These are phyloP conservation scores for Angophora floribunda DNA, from an alignment of 345 rosid genomes.

Conservation along the genomic window DNA sequence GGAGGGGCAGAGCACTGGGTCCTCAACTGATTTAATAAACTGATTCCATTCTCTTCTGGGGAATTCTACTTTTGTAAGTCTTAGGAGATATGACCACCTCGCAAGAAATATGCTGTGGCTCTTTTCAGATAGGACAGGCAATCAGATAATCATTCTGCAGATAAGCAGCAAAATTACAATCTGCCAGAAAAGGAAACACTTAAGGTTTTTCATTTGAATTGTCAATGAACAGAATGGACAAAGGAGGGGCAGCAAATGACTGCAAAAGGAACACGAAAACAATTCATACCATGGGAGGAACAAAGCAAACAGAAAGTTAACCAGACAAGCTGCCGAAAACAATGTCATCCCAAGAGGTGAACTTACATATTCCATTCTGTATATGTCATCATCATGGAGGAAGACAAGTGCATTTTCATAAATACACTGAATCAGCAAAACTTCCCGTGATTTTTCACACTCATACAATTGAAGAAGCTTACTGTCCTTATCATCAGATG, in stretches of 20 bases:
- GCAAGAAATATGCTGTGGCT: conserved; percentile 46
- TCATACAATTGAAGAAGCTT: conserved; percentile 20
- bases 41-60: neutral
- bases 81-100: conserved; percentile 19
- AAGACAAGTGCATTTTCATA: conserved; percentile 70
- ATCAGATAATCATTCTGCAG: conserved; percentile 63
- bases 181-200: conserved; percentile 70
- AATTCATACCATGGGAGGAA: neutral
- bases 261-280: conserved; percentile 8
- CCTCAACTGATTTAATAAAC: neutral
- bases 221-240: conserved; percentile 80
- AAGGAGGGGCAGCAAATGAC: conserved; percentile 41
- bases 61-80: neutral
- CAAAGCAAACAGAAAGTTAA: neutral
- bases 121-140: conserved; percentile 47
- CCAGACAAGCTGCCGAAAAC: neutral
- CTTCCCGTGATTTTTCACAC: conserved; percentile 34
- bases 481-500: conserved; percentile 69
- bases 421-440: conserved; percentile 50
- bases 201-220: conserved; percentile 57
- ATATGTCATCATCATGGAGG: conserved; percentile 76
- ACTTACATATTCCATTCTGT: conserved; percentile 80
- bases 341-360: neutral
- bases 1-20: neutral
- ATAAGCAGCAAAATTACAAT: conserved; percentile 61